A percentile compares a stretch with the other conserved stretches of the same genome.
Evolutionary conservation across 2,329 filamentous ascomycete genomes (phyloP).

Genomic region (Myriangium duriaei): DNA sequence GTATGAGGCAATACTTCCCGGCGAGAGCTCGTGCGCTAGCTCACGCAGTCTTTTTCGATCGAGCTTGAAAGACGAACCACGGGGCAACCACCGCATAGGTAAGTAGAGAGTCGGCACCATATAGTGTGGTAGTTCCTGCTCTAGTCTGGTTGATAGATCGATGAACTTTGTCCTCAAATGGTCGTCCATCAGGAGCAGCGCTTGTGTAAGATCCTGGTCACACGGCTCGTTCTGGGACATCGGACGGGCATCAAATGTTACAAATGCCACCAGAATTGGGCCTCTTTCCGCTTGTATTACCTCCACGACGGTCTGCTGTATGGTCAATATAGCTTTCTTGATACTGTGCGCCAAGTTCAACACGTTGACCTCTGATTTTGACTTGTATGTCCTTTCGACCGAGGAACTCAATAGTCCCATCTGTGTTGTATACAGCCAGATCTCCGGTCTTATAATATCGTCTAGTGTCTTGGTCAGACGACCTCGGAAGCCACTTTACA

Average conservation of each 20-base stretch:
- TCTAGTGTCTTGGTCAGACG: not conserved
- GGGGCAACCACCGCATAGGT: slow-evolving; percentile 56
- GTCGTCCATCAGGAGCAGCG: no score
- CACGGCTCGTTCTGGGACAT: no score
- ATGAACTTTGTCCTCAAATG: slow-evolving; percentile 35
- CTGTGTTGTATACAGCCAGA: slow-evolving; percentile 54
- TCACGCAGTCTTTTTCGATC: slow-evolving; percentile 1
- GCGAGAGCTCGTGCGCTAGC: not conserved
- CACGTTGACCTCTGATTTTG: slow-evolving; percentile 6
- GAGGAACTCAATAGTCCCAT: not conserved
- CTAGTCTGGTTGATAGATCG: slow-evolving; percentile 46
- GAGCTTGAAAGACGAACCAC: slow-evolving; percentile 51
- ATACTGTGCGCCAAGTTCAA: slow-evolving; percentile 29
- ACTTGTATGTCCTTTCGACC: slow-evolving; percentile 5
- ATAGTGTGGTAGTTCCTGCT: slow-evolving; percentile 55
- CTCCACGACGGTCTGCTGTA: no score
- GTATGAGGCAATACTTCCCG: no score
- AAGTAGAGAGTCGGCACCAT: slow-evolving; percentile 87
- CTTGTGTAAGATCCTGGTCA: no score
- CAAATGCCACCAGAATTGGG: slow-evolving; percentile 26
- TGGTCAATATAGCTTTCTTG: no score
- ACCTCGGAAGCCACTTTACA: not conserved
- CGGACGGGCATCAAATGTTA: no score
- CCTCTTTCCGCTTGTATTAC: no score
- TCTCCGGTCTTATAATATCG: slow-evolving; percentile 66